Percentiles rank a stretch among this genome's conserved stretches.
Evolutionary conservation across 371 early-diverging fungal genomes (phyloP).

Genomic region (Haplosporangium sp.): DNA sequence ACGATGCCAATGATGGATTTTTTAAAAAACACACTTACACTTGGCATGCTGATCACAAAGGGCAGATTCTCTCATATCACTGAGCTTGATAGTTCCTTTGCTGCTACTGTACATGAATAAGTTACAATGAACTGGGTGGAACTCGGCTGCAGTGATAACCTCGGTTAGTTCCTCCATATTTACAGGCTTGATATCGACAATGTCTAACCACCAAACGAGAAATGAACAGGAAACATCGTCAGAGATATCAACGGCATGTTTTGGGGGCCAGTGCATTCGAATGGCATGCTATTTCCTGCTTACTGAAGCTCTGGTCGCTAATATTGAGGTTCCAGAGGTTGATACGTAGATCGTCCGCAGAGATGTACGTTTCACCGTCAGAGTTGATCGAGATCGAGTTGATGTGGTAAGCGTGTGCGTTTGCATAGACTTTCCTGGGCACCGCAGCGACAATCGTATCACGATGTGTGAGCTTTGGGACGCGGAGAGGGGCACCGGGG

Average conservation of each 20-base stretch:
- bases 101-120: constrained; percentile 98
- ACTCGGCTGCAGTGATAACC: constrained; percentile 99
- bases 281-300: background rate
- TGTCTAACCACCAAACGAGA: constrained; percentile 66
- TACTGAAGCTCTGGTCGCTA: constrained; percentile 97
- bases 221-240: too few species aligned
- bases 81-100: constrained; percentile 96
- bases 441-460: constrained; percentile 96
- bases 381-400: constrained; percentile 99
- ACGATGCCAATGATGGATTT: background rate
- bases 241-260: too few species aligned
- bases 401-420: constrained; percentile 99
- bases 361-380: constrained; percentile 96
- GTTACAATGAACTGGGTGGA: constrained; percentile 96
- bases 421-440: constrained; percentile 94
- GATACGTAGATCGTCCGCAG: constrained; percentile 98
- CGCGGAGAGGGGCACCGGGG: constrained; percentile 64
- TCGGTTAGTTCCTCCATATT: constrained; percentile 99
- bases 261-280: too few species aligned
- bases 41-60: constrained; percentile 95
- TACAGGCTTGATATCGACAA: constrained; percentile 99
- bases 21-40: constrained; percentile 60
- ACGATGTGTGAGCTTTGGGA: constrained; percentile 90
- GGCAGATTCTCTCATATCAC: constrained; percentile 96
- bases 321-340: constrained; percentile 98